Base-by-base conservation (phyloP, 306 rosid species). In the Trifolium fragiferum region DNA sequence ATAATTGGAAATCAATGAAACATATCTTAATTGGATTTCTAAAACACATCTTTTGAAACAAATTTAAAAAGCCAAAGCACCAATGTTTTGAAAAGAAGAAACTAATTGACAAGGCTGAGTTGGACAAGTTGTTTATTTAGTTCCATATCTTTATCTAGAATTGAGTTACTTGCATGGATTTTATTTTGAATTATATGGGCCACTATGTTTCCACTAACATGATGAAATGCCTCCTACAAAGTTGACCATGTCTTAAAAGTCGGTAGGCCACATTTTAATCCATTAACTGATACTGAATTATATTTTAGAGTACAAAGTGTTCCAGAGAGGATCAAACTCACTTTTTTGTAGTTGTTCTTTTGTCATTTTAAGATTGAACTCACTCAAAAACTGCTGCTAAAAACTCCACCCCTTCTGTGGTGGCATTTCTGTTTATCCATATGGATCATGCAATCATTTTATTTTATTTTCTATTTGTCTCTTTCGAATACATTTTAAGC, bases 211-310 rank as follows among this genome's bases (percentile, higher is more conserved):
- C 77, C 70, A 75, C 85, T 43, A 73, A 74, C 65, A 63, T 75
- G 58, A 63, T 75, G 58, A 67, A 63, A 77, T 78, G 66, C 62
- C 67, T 55, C 53, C 59, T 46, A 50, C 55, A 72, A 66, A 81
- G 78, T 74, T 83, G 84, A 83, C 85, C 66, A 77, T 79, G 46
- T 67, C 40, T 50, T 78, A 30, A 75, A 51, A 25, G 81, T 67
- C 47, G 88, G 82, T 57, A 66, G 87, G 78, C 72, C 85, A 79
- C 77, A 81, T 80, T 76, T 63, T 61, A 58, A 38, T 44, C 65
- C 25, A 68, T 12, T 1, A 20, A 37, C 58, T n/a, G 33, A 77
- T 66, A 61, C 41, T 20, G 62, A 43, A 72, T 66, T 41, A 73
- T 5, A 49, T 41, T 81, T 67, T 59, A 10, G 63, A 61, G 54